Evolutionary conservation across 2,329 filamentous ascomycete species (phyloP), one percentile per base, ranked within the genome.

Genomic region (Talaromyces piceae): DNA sequence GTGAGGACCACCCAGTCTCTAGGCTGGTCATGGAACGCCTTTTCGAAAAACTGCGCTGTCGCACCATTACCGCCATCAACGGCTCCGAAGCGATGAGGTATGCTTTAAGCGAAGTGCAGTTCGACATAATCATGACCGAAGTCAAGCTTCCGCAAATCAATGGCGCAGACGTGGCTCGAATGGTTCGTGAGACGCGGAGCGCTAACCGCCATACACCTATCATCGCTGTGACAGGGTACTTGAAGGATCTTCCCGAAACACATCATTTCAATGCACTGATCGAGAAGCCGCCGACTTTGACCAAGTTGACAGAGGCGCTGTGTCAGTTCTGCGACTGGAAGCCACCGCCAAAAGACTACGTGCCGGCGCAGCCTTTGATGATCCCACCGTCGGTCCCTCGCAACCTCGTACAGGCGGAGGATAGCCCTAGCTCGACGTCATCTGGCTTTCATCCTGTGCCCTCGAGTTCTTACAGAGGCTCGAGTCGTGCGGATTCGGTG

Each of bases 1-100:
- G 93, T 65, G 93, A 98, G 71, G 93, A 98, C 62, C 93, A 98
- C 66, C 93, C 93, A 0, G 91, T 98, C 3, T 95, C 93, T 5
- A 82, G 91, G 20, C 84, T 98, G 75, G 91, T 98, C n/a, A 97
- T 98, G 91, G 93, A 98, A 65, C 93, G 95, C 61, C 74, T 98
- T 6, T 78, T 98, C 48, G 93, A 98, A 68, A 98, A 97, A 71
- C 76, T 97, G 30, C 86, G 89, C 30, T 98, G 93, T 63, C 87
- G 93, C 39, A 96, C 91, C 7, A 93, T 98, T 61, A 90, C 88
- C 2, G 91, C 93, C 4, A 80, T 85, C 3, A 95, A 91, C 59
- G 93, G 93, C 1, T 85, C 88, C 0, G 93, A 98, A 64, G 93
- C 91, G 9, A 86, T 95, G 61, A 83, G 91, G 20, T 95, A 93